Evolutionary conservation across 208 protist species (phyloP), one percentile per base, ranked within the genome.

Genomic region (Blechomonas ayalai): DNA sequence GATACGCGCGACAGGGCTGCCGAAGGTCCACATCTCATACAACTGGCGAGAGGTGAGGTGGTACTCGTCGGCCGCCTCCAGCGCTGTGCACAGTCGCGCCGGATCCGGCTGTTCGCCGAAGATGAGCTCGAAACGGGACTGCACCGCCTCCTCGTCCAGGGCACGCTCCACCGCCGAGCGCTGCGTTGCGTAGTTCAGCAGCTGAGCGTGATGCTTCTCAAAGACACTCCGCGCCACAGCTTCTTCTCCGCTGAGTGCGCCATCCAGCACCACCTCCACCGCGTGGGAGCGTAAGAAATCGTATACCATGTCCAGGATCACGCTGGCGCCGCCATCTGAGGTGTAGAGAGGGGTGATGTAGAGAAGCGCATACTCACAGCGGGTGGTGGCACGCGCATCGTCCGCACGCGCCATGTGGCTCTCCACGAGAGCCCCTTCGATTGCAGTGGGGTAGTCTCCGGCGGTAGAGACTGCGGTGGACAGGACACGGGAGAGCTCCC

Each of bases 121-220:
- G 33, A 27, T 31, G 8, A 31, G 22, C 26, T 48, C 20, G 50
- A 74, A 74, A 22, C 28, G 25, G 13, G 19, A 23, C 20, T 3
- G 3, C 33, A 64, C 34, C 13, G 59, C 54, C n/a, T 18, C 16
- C 32, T 40, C 13, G 24, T 47, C 39, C n/a, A 58, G 18, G 29
- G 51, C 58, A 39, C 59, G 48, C 22, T 82, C 59, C 13, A 9
- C 44, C 2, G 71, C 68, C 1, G 60, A 36, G 20, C 67, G 56
- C 15, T 49, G 45, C 8, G 73, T 38, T 1, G 64, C 70, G 46
- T 84, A 89, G 15, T 67, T 62, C 34, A 82, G 61, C 25, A 77
- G 56, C 19, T 59, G 66, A 10, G 46, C 31, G 51, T 71, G 61
- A 15, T 82, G 58, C 16, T 36, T 20, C 22, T 66, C 53, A 32